These are phyloP conservation scores for Thelonectria olida DNA, from an alignment of 2,329 filamentous ascomycete species.

Conservation along the genomic window DNA sequence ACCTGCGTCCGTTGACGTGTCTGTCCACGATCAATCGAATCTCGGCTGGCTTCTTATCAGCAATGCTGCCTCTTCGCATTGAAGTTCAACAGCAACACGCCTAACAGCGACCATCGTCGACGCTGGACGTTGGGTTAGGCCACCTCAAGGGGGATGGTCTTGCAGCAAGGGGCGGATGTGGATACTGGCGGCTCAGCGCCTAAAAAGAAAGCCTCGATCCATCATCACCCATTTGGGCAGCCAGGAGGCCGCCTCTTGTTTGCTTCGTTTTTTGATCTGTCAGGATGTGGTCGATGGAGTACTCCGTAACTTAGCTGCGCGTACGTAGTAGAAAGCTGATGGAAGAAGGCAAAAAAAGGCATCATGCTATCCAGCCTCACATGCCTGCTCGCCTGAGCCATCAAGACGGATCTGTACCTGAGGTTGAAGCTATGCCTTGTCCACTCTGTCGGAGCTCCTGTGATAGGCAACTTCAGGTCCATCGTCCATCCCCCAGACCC, in stretches of 20 bases:
- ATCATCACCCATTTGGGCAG: constrained; percentile 6
- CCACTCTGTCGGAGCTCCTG: too few relatives aligned
- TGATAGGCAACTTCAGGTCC: not conserved
- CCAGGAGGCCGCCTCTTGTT: constrained; percentile 5
- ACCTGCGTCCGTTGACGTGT: constrained; percentile 26
- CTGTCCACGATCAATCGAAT: constrained; percentile 2
- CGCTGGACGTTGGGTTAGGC: not conserved
- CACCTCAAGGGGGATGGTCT: not conserved
- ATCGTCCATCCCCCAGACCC: not conserved
- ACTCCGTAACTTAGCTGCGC: too few relatives aligned
- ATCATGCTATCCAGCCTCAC: not conserved
- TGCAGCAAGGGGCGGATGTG: constrained; percentile 11
- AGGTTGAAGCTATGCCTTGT: constrained; percentile 4
- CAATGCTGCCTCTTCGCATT: too few relatives aligned
- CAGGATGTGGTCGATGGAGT: not conserved
- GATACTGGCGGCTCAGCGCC: constrained; percentile 17
- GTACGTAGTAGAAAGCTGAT: not conserved
- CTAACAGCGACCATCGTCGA: too few relatives aligned
- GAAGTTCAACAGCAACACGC: too few relatives aligned
- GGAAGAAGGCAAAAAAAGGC: not conserved
- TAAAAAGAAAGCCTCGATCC: constrained; percentile 10
- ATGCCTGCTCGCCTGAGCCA: not conserved
- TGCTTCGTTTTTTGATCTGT: not conserved
- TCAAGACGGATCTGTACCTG: constrained; percentile 5
- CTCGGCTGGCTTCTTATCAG: not conserved